Conservation (phyloP, 345 rosid species). For the Eucalyptus polyanthemos region DNA sequence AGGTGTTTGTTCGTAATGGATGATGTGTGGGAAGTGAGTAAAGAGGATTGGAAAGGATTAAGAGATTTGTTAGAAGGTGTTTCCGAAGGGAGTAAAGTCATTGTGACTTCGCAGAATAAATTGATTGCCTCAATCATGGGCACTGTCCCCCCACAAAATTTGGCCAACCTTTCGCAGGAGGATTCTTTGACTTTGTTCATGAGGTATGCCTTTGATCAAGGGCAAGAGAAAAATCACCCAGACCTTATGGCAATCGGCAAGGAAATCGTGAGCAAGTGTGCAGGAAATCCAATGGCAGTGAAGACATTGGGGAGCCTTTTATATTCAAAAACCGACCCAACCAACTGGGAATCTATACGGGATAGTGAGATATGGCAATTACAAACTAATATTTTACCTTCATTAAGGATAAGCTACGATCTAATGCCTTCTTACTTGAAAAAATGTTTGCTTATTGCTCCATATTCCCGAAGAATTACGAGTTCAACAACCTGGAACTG, state of each 20-base stretch:
- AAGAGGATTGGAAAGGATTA: neutral
- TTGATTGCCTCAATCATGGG: neutral
- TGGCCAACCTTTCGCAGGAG: neutral
- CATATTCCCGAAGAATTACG: conserved; percentile 10
- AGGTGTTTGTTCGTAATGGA: neutral
- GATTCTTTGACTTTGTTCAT: neutral
- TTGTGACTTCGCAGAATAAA: neutral
- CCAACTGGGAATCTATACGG: neutral
- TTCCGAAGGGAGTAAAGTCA: neutral
- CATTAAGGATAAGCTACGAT: conserved; percentile 14
- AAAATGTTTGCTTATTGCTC: conserved; percentile 25
- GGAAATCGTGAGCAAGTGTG: neutral
- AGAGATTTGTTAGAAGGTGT: neutral
- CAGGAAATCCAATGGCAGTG: conserved; percentile 6
- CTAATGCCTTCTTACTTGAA: conserved; percentile 21
- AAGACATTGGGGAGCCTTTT: conserved; percentile 3
- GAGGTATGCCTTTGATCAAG: neutral
- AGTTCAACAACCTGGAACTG: neutral
- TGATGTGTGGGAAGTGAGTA: neutral
- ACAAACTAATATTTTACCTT: neutral
- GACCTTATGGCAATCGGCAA: neutral
- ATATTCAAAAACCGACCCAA: neutral
- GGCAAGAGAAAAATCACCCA: neutral
- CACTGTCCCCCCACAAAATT: neutral
- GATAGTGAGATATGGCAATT: conserved; percentile 6